phyloP scores from a whole-genome alignment of 352 stramenopile species.

The Plasmopara viticola region DNA sequence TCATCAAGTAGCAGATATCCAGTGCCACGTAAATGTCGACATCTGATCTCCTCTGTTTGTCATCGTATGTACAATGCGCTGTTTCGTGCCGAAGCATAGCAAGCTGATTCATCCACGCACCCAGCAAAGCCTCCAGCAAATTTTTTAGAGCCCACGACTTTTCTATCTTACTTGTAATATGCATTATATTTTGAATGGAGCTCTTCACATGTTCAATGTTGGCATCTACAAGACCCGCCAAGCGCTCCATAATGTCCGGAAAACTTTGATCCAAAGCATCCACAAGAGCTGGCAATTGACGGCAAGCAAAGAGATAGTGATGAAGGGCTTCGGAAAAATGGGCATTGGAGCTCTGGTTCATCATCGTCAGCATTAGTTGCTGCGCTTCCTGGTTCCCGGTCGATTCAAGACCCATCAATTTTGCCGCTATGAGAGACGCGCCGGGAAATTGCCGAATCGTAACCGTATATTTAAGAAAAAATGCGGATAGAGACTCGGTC shows the following conservation, averaged over 20 bases:
- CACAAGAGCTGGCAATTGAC: conserved; percentile 18
- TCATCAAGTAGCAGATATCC: conserved; percentile 45
- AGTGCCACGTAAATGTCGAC: conserved; percentile 37
- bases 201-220: conserved; percentile 20
- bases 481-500: conserved; percentile 15
- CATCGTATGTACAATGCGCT: conserved; percentile 1
- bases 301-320: conserved; percentile 31
- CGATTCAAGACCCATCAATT: conserved; percentile 13
- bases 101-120: conserved; percentile 38
- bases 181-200: conserved; percentile 27
- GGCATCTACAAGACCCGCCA: conserved; percentile 21
- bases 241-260: conserved; percentile 23
- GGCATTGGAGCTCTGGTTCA: conserved; percentile 14
- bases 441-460: conserved; percentile 20
- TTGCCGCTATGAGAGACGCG: conserved; percentile 24
- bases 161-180: conserved; percentile 21
- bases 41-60: neutral
- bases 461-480: conserved; percentile 21
- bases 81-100: conserved; percentile 3
- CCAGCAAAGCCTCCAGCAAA: conserved; percentile 27
- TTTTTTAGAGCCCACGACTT: conserved; percentile 28
- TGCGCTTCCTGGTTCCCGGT: conserved; percentile 8
- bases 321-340: conserved; percentile 29
- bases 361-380: conserved; percentile 26
- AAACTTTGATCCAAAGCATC: conserved; percentile 26